Evolutionary conservation across 306 rosid genomes (phyloP), one percentile per base, ranked within the genome.

Genomic region (Ormosia emarginata): DNA sequence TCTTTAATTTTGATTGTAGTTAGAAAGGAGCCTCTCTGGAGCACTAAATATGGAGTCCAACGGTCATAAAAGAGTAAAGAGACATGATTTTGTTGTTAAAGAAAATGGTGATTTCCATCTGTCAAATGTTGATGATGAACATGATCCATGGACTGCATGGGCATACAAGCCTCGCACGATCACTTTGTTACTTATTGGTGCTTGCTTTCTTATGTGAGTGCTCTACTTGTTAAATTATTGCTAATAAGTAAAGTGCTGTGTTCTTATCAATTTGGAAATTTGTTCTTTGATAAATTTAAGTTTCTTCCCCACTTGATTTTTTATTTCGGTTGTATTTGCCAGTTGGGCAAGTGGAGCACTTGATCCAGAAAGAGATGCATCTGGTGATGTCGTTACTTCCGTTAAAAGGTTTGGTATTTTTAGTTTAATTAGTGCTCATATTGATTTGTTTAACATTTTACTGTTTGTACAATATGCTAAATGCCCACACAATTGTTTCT

Each of bases 131-230:
- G 88, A 89, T 9, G 98, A 93, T 63, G 99, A 93, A 13, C 85
- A 85, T 79, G 99, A 96, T 91, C 99, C 99, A n/a, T 96, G 99
- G 99, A 96, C 99, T 62, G 99, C 99, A 18, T 96, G 98, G 99
- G 98, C 99, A 14, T 96, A 96, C 97, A 93, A 85, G 92, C 99
- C 99, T 76, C 99, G 93, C 13, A 96, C 99, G 0, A 87, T 96
- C 76, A 88, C 99, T 29, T 82, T 96, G 86, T 90, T 96, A 80
- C 97, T 96, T 68, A 78, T 96, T 74, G 99, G 99, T 75, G 97
- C 99, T 52, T 88, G 97, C 85, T 93, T 96, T 82, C 99, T 96
- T 47, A 96, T 96, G 99, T 96, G 89, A 94, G 99, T 86, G 39
- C 61, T 80, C 79, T 67, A 12, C 74, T 84, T 29, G 58, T 67